Evolutionary conservation across 1,139 yeast species (phyloP), one percentile per base, ranked within the genome.

Genomic region (Taphrina pruni): DNA sequence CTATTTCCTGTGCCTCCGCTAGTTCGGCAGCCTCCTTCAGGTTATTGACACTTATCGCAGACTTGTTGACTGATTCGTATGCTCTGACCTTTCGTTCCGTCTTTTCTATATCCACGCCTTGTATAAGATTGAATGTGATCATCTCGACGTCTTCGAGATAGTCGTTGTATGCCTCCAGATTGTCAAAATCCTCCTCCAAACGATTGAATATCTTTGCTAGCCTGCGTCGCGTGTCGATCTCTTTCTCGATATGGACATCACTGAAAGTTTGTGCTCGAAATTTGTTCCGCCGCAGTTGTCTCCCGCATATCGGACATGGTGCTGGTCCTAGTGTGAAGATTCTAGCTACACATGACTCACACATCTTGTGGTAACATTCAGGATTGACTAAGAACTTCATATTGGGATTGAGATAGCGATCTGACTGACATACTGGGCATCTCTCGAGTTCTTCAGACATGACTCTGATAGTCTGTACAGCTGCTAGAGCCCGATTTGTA

Each of bases 391-490:
- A 85, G 76, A 94, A 93, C 75, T 85, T 87, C 89, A 94, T 90
- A 75, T 93, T 93, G 50, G 99, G 98, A 60, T 97, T 91, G 72
- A 94, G 82, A 78, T 94, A 94, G 78, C 94, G 83, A 78, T 95
- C 97, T 58, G 98, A 92, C 79, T 94, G 91, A 82, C 99, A 94
- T 76, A 95, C 92, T 52, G 99, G 99, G 82, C 99, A 94, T 88
- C 93, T 88, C 80, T 94, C 99, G 11, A 62, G 61, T 35, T 65
- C 69, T 57, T 58, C 62, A 8, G 62, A 58, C 54, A 58, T 21
- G 32, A 11, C 26, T 55, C 11, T 14, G 20, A n/a, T 8, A 12
- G 4, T 46, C 14, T 39, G 7, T 39, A 39, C 43, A 3, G 32
- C 32, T 4, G 32, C 32, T 26, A 26, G 4, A 26, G 32, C 32